Evolutionary conservation across 441 rosid species (phyloP).

Genomic region (Eruca vesicaria): DNA sequence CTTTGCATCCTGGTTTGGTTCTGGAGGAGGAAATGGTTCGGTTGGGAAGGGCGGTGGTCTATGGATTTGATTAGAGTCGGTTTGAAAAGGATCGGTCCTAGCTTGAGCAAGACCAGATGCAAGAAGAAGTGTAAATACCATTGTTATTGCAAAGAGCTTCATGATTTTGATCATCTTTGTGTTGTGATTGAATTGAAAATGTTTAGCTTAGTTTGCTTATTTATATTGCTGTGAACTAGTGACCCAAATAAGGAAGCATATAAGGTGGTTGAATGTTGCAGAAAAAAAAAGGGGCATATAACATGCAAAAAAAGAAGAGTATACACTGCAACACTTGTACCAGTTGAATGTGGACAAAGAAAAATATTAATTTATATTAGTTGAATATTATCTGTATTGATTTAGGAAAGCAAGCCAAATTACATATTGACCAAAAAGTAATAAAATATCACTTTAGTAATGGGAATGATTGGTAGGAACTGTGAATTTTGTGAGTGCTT

Average conservation of each 20-base stretch:
- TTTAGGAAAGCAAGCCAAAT: not conserved
- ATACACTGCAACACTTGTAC: not conserved
- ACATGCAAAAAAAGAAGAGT: not conserved
- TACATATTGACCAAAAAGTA: not conserved
- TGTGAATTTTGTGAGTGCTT: no score
- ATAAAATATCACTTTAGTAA: not conserved
- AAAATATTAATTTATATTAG: not conserved
- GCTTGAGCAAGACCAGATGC: not conserved
- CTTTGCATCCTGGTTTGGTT: not conserved
- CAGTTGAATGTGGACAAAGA: not conserved
- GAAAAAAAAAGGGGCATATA: not conserved
- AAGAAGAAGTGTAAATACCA: not conserved
- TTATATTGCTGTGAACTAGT: not conserved
- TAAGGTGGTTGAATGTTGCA: not conserved
- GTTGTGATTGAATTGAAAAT: not conserved
- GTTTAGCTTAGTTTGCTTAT: not conserved
- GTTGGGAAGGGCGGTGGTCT: not conserved
- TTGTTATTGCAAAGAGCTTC: slow-evolving; percentile 7
- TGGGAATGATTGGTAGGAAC: not conserved
- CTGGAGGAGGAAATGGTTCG: not conserved
- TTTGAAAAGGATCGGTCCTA: not conserved
- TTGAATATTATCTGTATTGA: not conserved
- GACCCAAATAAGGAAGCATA: not conserved
- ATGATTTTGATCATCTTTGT: not conserved
- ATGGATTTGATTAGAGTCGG: not conserved